phyloP scores from a whole-genome alignment of 371 early-diverging fungal species.

The Mucor irregularis region DNA sequence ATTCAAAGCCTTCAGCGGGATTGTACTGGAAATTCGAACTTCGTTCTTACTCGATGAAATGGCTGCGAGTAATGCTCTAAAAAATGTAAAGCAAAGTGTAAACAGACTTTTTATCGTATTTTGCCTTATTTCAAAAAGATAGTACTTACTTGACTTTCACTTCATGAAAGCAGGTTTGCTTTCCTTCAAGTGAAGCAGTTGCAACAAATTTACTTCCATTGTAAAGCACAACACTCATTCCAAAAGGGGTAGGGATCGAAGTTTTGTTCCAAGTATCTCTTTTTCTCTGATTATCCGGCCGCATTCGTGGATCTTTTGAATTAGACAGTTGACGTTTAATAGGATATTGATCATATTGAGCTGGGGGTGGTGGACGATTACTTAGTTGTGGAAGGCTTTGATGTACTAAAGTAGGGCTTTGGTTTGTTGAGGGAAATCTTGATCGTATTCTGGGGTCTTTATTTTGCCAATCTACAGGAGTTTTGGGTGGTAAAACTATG shows the following conservation, averaged over 20 bases:
- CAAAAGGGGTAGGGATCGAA: neutral
- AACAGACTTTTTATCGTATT: neutral
- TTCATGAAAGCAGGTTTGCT: slow-evolving; percentile 2
- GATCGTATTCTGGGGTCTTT: too few relatives aligned
- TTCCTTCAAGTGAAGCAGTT: neutral
- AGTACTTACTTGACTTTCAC: slow-evolving; percentile 1
- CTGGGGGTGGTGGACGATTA: too few relatives aligned
- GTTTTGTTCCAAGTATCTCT: neutral
- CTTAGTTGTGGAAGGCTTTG: too few relatives aligned
- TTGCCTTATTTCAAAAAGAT: neutral
- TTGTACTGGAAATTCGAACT: neutral
- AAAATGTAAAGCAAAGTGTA: neutral
- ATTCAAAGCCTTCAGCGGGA: neutral
- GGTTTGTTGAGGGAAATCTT: too few relatives aligned
- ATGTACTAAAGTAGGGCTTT: too few relatives aligned
- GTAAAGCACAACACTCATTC: neutral
- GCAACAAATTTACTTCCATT: neutral
- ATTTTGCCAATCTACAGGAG: too few relatives aligned
- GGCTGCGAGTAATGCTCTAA: neutral
- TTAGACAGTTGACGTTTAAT: neutral
- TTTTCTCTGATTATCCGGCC: neutral
- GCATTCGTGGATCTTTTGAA: slow-evolving; percentile 2
- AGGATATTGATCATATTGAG: too few relatives aligned
- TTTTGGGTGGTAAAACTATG: too few relatives aligned
- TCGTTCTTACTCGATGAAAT: neutral